phyloP scores from a whole-genome alignment of 1,284 basidiomycete species.

The Wolfiporia cocos region DNA sequence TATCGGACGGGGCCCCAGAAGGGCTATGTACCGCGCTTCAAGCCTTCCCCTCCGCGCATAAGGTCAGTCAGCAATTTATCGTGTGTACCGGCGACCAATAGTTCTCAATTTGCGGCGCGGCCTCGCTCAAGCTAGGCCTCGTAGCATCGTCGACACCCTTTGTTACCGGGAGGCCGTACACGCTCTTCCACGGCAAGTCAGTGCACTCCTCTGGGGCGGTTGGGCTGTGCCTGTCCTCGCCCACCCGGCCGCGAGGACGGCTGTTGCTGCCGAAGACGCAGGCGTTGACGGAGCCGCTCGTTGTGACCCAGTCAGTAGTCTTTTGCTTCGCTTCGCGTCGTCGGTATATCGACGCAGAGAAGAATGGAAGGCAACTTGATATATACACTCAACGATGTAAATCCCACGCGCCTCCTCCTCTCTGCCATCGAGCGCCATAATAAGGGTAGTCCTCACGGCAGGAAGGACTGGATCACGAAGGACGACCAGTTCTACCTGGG shows the following conservation, averaged over 20 bases:
- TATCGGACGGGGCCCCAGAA: constrained; percentile 59
- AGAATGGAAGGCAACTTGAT: constrained; percentile 70
- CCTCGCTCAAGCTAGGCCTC: constrained; percentile 54
- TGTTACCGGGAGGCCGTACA: constrained; percentile 75
- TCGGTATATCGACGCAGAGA: constrained; percentile 34
- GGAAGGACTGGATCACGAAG: constrained; percentile 35
- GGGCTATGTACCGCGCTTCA: constrained; percentile 49
- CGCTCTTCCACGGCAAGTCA: constrained; percentile 57
- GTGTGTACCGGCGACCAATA: neutral
- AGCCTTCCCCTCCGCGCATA: constrained; percentile 41
- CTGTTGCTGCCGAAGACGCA: constrained; percentile 49
- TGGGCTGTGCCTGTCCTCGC: constrained; percentile 38
- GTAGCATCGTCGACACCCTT: constrained; percentile 81
- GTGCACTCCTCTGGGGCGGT: constrained; percentile 68
- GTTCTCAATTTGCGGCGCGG: constrained; percentile 2
- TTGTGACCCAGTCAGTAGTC: constrained; percentile 46
- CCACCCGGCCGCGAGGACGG: constrained; percentile 18
- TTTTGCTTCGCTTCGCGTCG: neutral
- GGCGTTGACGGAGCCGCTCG: constrained; percentile 45
- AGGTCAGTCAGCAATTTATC: constrained; percentile 31
- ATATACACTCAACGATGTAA: constrained; percentile 52
- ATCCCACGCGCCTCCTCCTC: constrained; percentile 70
- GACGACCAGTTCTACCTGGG: constrained; percentile 69
- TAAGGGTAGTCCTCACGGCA: constrained; percentile 21
- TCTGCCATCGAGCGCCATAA: constrained; percentile 39